Conservation (phyloP, 345 rosid genomes). For the Carallia pectinifolia region DNA sequence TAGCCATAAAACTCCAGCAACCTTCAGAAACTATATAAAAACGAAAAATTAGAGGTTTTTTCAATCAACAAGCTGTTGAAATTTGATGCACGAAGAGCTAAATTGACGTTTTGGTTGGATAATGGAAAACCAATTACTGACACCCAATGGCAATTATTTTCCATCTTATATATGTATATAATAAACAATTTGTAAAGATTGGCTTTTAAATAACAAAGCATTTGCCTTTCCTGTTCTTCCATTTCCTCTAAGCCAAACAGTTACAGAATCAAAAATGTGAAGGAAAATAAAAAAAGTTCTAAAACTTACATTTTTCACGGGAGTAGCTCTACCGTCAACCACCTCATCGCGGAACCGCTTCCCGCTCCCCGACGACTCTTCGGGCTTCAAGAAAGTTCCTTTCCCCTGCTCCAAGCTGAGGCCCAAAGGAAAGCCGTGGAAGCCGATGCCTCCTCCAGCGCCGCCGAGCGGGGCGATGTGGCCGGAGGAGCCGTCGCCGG, state of each 20-base stretch:
- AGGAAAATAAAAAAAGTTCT: not conserved
- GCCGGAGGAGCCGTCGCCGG: slow-evolving; percentile 57
- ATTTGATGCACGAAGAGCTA: too few species aligned
- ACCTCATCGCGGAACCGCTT: slow-evolving; percentile 74
- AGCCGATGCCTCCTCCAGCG: slow-evolving; percentile 46
- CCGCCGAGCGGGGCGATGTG: slow-evolving; percentile 48
- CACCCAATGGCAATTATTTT: not conserved
- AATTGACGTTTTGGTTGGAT: too few species aligned
- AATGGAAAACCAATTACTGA: not conserved
- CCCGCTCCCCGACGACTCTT: slow-evolving; percentile 76
- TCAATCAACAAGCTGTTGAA: too few species aligned
- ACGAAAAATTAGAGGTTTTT: not conserved
- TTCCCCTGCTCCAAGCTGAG: slow-evolving; percentile 89
- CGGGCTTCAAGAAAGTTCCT: slow-evolving; percentile 79
- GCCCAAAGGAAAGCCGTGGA: slow-evolving; percentile 84
- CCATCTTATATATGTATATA: not conserved
- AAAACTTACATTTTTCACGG: slow-evolving; percentile 68
- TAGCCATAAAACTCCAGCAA: not conserved
- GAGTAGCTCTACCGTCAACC: slow-evolving; percentile 58
- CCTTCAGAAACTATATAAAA: not conserved
- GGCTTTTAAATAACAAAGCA: not conserved
- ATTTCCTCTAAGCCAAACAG: slow-evolving; percentile 16
- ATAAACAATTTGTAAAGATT: not conserved
- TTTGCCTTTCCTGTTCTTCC: not conserved
- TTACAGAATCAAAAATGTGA: not conserved